These are phyloP conservation scores for Blastobotrys persicus DNA, from an alignment of 1,139 yeast genomes.

Conservation along the genomic window DNA sequence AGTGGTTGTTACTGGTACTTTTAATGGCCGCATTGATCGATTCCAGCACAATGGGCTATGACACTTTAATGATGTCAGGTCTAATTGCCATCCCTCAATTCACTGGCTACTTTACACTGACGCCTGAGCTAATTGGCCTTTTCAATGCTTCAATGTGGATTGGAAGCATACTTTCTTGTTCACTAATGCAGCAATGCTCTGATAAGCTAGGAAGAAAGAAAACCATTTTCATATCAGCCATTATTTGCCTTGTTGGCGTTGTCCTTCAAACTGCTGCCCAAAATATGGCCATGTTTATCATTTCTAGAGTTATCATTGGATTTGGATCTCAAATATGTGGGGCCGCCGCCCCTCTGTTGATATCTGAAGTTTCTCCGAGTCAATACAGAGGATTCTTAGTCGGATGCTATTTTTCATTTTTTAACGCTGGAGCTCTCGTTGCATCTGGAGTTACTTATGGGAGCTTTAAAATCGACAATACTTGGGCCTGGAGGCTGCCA, in stretches of 20 bases:
- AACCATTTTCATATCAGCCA: constrained; percentile 36
- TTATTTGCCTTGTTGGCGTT: constrained; percentile 40
- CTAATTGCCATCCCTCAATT: constrained; percentile 13
- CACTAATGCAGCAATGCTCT: constrained; percentile 14
- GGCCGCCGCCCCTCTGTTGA: constrained; percentile 43
- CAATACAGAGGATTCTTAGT: constrained; percentile 6
- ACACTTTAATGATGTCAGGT: constrained; percentile 13
- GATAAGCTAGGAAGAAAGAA: constrained; percentile 42
- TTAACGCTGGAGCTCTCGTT: constrained; percentile 45
- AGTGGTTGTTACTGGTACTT: not conserved
- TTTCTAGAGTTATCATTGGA: constrained; percentile 44
- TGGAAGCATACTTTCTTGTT: constrained; percentile 19
- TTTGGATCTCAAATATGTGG: constrained; percentile 41
- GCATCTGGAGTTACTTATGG: constrained; percentile 58
- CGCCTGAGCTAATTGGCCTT: constrained; percentile 6
- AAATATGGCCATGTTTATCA: constrained; percentile 42
- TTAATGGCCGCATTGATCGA: not conserved
- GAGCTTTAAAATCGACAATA: constrained; percentile 38
- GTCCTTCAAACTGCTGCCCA: constrained; percentile 46
- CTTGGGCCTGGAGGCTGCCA: constrained; percentile 48
- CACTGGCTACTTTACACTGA: constrained; percentile 11
- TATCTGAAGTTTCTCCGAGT: constrained; percentile 39
- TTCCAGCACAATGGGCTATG: constrained; percentile 13
- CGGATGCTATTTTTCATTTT: constrained; percentile 6
- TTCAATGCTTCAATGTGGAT: constrained; percentile 11